phyloP scores from a whole-genome alignment of 2,329 filamentous ascomycete genomes.

The Blumeria graminis region DNA sequence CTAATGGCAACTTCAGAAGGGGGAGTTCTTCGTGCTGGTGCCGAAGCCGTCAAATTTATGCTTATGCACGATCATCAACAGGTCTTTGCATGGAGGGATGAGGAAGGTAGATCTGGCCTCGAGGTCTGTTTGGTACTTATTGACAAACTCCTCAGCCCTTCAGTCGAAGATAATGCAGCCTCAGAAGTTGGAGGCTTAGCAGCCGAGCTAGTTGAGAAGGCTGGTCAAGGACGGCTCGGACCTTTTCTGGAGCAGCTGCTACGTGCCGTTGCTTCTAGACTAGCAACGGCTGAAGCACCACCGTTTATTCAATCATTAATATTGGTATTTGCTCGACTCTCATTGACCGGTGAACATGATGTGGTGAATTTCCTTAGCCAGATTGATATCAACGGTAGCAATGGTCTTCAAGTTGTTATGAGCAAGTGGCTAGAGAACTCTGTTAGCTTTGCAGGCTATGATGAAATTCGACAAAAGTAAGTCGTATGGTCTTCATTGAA shows the following conservation, averaged over 20 bases:
- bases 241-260: conserved; percentile 76
- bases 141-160: conserved; percentile 61
- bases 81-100: conserved; percentile 67
- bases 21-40: conserved; percentile 67
- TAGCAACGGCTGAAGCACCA: conserved; percentile 61
- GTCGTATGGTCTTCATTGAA: conserved; percentile 13
- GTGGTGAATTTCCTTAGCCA: conserved; percentile 80
- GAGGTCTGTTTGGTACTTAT: conserved; percentile 82
- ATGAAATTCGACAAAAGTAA: conserved; percentile 90
- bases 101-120: conserved; percentile 55
- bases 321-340: conserved; percentile 78
- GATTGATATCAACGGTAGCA: conserved; percentile 56
- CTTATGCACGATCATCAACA: conserved; percentile 76
- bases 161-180: conserved; percentile 77
- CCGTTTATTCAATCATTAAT: conserved; percentile 91
- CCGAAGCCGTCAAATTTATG: conserved; percentile 70
- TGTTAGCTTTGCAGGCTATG: conserved; percentile 90
- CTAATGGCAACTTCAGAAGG: conserved; percentile 69
- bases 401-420: conserved; percentile 69
- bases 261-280: conserved; percentile 62
- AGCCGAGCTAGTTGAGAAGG: conserved; percentile 85
- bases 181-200: conserved; percentile 91
- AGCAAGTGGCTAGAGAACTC: conserved; percentile 96
- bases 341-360: conserved; percentile 61
- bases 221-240: conserved; percentile 71